phyloP scores from a whole-genome alignment of 192 early-diverging fungal species.

The Chytriomyces confervae region DNA sequence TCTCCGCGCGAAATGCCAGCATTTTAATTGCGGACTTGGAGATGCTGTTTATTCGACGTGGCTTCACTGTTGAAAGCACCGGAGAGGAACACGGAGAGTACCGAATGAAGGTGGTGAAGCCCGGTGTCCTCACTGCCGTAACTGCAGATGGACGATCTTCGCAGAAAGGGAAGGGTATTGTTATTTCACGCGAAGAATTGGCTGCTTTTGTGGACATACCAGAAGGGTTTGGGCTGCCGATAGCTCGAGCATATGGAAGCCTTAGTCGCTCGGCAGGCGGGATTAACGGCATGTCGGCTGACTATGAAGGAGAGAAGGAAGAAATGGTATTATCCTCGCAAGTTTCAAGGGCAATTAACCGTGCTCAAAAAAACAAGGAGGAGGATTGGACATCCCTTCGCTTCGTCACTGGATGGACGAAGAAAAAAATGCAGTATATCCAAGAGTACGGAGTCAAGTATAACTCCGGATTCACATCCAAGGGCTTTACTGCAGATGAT shows the following conservation, averaged over 20 bases:
- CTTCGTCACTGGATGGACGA: background rate
- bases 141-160: background rate
- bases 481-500: background rate
- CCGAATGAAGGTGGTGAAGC: conserved; percentile 13
- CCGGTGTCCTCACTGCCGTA: background rate
- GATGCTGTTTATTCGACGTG: background rate
- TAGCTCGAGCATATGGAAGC: no score
- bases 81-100: conserved; percentile 9
- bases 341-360: background rate
- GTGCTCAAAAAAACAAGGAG: background rate
- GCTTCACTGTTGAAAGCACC: background rate
- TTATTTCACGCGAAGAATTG: background rate
- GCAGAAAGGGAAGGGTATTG: background rate
- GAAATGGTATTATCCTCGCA: background rate
- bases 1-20: background rate
- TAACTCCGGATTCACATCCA: conserved; percentile 11
- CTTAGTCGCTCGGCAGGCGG: no score
- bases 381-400: background rate
- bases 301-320: background rate
- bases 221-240: no score
- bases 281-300: background rate
- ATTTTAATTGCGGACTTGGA: background rate
- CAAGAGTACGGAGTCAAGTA: conserved; percentile 18
- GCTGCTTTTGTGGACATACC: conserved; percentile 2
- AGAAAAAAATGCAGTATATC: conserved; percentile 12